Base-by-base conservation (phyloP, 139 green algal genomes). In the Haematococcus sp. region DNA sequence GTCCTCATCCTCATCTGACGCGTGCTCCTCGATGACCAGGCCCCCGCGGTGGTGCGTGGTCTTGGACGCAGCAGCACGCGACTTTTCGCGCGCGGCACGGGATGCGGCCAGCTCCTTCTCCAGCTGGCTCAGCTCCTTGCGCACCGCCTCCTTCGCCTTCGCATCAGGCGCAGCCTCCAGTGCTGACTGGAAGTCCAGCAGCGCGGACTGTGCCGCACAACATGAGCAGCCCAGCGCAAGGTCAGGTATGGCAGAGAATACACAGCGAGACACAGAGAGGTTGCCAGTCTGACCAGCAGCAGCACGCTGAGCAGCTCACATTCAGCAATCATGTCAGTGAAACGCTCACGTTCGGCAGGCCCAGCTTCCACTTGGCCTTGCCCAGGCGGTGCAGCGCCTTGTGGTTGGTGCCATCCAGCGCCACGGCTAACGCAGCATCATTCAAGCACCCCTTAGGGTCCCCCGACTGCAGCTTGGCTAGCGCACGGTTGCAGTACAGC, bases 311-410 rank as follows among this genome's bases (percentile, higher is more conserved):
- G n/a, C n/a, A n/a, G n/a, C n/a, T n/a, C n/a, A n/a, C n/a, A n/a
- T n/a, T n/a, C n/a, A n/a, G n/a, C n/a, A n/a, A n/a, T n/a, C n/a
- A n/a, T n/a, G n/a, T n/a, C n/a, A n/a, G n/a, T 34, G 9, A 11
- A 49, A 49, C 15, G 25, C 54, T 13, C 60, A 71, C 74, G 46
- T 73, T 31, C 49, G 68, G 67, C 72, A 83, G 68, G 7, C 40
- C 34, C 34, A 83, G 67, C 49, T 71, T 33, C 23, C 40, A 23
- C 67, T 83, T 83, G 32, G 77, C 77, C 16, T 30, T 58, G 30
- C 73, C 73, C 4, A 73, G 68, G 33, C 76, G 72, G 69, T 80
- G 70, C 72, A 77, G 31, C 28, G 78, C 78, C 68, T 84, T 84
- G 25, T 52, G 55, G 68, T 65, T 65, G 54, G 7, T 17, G 13